Conservation (phyloP, 257 asterid species). For the Nicotiana tabacum region DNA sequence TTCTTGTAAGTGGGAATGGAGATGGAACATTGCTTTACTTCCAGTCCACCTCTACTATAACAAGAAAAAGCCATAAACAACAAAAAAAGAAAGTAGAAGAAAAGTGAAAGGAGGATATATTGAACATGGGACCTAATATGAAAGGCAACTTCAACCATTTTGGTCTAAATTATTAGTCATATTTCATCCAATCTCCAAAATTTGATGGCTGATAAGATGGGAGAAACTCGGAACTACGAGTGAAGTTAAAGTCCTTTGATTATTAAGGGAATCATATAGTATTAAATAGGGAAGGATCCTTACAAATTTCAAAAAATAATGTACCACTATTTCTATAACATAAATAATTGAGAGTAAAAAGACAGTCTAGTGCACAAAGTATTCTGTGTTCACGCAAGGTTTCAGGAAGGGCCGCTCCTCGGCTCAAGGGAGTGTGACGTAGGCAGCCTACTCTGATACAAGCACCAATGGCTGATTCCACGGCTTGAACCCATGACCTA, state of each 20-base stretch:
- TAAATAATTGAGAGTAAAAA: too few species aligned
- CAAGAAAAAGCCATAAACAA: constrained; percentile 22
- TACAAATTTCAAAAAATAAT: too few species aligned
- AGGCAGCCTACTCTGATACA: too few species aligned
- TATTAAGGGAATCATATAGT: not conserved
- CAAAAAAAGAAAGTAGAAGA: not conserved
- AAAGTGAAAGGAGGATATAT: not conserved
- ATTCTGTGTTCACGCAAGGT: too few species aligned
- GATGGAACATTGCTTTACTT: constrained; percentile 58
- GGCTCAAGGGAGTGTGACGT: too few species aligned
- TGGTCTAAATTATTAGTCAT: not conserved
- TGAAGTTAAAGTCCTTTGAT: not conserved
- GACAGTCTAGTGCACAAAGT: fast-evolving
- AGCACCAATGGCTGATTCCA: too few species aligned
- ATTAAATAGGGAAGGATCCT: not conserved
- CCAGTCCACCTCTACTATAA: constrained; percentile 42
- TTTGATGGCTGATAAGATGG: not conserved
- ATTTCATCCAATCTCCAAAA: not conserved
- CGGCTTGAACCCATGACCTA: too few species aligned
- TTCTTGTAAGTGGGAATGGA: constrained; percentile 20
- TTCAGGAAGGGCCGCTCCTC: too few species aligned
- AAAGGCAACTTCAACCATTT: constrained; percentile 12
- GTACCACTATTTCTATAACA: too few species aligned
- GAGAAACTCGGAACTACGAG: not conserved
- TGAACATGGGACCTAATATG: constrained; percentile 12